Percentiles rank a stretch among this genome's conserved stretches.
These are phyloP conservation scores for Globisporangium emineosum DNA, from an alignment of 352 stramenopile species.

Conservation along the genomic window DNA sequence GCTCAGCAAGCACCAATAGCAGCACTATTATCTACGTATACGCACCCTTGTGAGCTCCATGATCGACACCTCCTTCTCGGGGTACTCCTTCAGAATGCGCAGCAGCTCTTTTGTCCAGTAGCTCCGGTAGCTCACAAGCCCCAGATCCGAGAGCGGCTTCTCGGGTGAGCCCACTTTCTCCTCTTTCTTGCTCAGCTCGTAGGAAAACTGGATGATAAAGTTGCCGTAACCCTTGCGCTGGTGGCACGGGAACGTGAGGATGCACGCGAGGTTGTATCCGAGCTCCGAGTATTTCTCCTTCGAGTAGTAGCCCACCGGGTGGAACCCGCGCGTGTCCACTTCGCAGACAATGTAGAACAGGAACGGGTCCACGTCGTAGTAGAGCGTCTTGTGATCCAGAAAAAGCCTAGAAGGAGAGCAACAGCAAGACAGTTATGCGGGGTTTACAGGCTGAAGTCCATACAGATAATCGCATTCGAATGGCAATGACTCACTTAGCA, in stretches of 20 bases:
- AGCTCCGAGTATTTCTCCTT: slow-evolving; percentile 99
- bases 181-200: slow-evolving; percentile 99
- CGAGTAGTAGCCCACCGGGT: slow-evolving; percentile 98
- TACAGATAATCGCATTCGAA: no score
- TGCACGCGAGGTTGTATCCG: slow-evolving; percentile 99
- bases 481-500: slow-evolving; percentile 93
- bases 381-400: slow-evolving; percentile 99
- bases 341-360: slow-evolving; percentile 99
- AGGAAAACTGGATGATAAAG: slow-evolving; percentile 99
- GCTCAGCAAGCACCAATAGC: not conserved
- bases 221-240: slow-evolving; percentile 99
- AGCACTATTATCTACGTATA: slow-evolving; percentile 26
- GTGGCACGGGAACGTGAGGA: slow-evolving; percentile 99
- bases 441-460: no score
- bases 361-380: slow-evolving; percentile 99
- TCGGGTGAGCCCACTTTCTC: slow-evolving; percentile 97
- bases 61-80: slow-evolving; percentile 88
- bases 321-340: slow-evolving; percentile 87
- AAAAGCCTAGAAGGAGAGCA: slow-evolving; percentile 80
- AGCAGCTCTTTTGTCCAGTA: slow-evolving; percentile 99
- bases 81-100: slow-evolving; percentile 82
- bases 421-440: not conserved
- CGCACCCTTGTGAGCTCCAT: slow-evolving; percentile 93
- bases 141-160: slow-evolving; percentile 98
- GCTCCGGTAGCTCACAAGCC: slow-evolving; percentile 97